Evolutionary conservation across 495 filamentous ascomycete species (phyloP), one percentile per base, ranked within the genome.

Genomic region (Aspergillus bridgeri): DNA sequence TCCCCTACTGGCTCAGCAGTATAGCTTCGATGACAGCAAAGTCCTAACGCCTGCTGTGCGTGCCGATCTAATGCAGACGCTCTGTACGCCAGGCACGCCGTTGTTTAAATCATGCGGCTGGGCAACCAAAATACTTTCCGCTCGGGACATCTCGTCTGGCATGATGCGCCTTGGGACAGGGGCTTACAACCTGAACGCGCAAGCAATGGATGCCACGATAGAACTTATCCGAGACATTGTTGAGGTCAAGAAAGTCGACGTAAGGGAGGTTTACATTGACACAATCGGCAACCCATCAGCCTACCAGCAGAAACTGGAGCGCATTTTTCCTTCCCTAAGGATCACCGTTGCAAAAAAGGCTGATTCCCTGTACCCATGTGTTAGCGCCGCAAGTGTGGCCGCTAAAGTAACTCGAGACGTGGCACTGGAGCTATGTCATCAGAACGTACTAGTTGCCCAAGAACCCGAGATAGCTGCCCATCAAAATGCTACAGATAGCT

Each of bases 311-410:
- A 91, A 89, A 61, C 75, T 98, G 42, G 89, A 92, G 71, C 78
- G 85, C 29, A 78, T 93, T 20, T 98, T 98, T 66, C 94, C 94
- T 0, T 85, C 84, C 0, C 69, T 85, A 13, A 79, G 80, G 43
- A 87, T 98, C 62, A 96, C 90, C 5, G 94, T 98, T 19, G 89
- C 89, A 3, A 97, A 96, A 75, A 98, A 98, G 81, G 94, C 95
- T 3, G 94, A 98, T 65, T 89, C 86, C 17, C 64, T 97, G 48
- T 98, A 95, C 70, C 95, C 94, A 5, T 92, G 88, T 70, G 94
- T 98, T 19, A 91, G 87, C 57, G 95, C 95, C 17, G 94, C 94
- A 19, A 91, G 87, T 62, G 92, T 98, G 5, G 93, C 88, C 63
- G 94, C 94, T 22, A 98, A 98, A 71, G 94, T 98, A 19, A 98